Base-by-base conservation (phyloP, 192 early-diverging fungal genomes). In the Podila epigama region DNA sequence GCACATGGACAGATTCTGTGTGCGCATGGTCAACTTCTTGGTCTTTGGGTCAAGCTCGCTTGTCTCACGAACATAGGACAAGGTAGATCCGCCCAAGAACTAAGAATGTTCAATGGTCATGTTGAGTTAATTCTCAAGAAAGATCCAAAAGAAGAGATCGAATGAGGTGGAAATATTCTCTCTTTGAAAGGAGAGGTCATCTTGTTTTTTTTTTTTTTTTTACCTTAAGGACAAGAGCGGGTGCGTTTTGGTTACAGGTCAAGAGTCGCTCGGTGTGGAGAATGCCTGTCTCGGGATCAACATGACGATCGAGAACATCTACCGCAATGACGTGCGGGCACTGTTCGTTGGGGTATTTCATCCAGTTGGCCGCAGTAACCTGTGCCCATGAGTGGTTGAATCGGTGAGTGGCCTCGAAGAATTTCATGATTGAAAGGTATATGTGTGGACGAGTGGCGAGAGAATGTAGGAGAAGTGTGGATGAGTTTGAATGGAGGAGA, bases 281-380 rank as follows among this genome's bases (percentile, higher is more conserved):
- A 37, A 97, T 70, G 51, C 96, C 96, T 0, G 93, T 95, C 39
- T 83, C 85, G 11, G 92, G 88, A 72, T 95, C 92, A 29, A 99
- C 81, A 8, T 83, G 68, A 50, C 95, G 89, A 60, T 91, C 86
- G 55, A 99, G 84, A 4, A 94, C 87, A 84, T 98, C 98, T 39
- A 97, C 95, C 61, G 92, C 91, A 27, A 91, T 67, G 48, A 99
- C 97, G 70, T 99, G 98, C 51, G 90, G 88, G 32, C 95, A 92
- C 41, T 92, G 82, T 25, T 93, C 92, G 82, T 99, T 99, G 0
- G 98, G 98, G 85, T 99, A 99, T 81, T 99, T 99, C 82, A 90
- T 89, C 92, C 92, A 99, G 81, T 96, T 92, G 39, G 95, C 97
- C 20, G 89, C 82, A 32, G 90, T 91, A 42, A 95, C 92, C 13